These are phyloP conservation scores for Pleoardoris graminearum DNA, from an alignment of 2,329 filamentous ascomycete genomes.

Conservation along the genomic window DNA sequence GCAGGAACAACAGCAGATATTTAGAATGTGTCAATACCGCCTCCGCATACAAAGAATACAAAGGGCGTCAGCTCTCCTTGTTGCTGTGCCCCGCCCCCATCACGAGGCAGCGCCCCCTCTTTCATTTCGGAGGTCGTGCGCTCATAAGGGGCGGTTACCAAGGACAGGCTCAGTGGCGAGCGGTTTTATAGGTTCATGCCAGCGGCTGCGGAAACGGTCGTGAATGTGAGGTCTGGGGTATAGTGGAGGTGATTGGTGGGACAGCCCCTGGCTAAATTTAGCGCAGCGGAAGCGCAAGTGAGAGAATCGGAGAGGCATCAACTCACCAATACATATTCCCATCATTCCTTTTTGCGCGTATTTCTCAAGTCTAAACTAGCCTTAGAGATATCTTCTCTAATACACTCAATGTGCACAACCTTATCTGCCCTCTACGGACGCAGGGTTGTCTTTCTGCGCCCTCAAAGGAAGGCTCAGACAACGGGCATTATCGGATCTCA, in stretches of 20 bases:
- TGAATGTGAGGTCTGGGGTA: background rate
- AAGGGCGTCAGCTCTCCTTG: conserved; percentile 1
- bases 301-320: too few species aligned
- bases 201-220: background rate
- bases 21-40: background rate
- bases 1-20: background rate
- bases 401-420: too few species aligned
- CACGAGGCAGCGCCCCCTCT: background rate
- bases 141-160: conserved; percentile 4
- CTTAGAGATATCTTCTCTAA: too few species aligned
- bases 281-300: background rate
- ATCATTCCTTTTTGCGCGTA: too few species aligned
- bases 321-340: too few species aligned
- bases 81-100: conserved; percentile 1
- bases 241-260: background rate
- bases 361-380: too few species aligned
- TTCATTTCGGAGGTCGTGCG: conserved; percentile 4
- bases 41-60: background rate
- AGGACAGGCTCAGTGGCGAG: background rate
- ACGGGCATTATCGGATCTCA: background rate
- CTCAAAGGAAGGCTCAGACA: too few species aligned
- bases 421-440: too few species aligned
- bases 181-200: background rate
- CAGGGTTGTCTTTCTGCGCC: too few species aligned
- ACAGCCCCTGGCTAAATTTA: background rate